Evolutionary conservation across 1,284 basidiomycete genomes (phyloP).

Genomic region (Puccinia coronata): DNA sequence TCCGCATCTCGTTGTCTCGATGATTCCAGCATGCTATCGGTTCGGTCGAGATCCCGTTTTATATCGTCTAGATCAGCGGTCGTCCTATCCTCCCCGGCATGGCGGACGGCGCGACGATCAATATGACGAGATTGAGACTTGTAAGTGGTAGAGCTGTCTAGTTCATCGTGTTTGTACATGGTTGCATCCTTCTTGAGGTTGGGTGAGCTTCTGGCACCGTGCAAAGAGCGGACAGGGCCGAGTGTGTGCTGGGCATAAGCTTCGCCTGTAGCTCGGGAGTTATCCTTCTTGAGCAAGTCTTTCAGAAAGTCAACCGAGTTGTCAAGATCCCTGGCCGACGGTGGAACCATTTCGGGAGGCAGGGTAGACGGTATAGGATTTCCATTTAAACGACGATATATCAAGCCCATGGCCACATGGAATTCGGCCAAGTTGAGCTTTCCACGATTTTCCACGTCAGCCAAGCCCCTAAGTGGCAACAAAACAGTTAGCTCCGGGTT

Average conservation of each 20-base stretch:
- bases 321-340: conserved; percentile 86
- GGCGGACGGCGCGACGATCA: conserved; percentile 79
- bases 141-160: conserved; percentile 67
- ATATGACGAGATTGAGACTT: conserved; percentile 84
- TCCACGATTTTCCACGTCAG: conserved; percentile 85
- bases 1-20: conserved; percentile 70
- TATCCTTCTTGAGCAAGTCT: conserved; percentile 84
- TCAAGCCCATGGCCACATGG: conserved; percentile 97
- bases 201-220: conserved; percentile 59
- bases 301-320: conserved; percentile 88
- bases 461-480: conserved; percentile 69
- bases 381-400: conserved; percentile 89
- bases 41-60: conserved; percentile 79
- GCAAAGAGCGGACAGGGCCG: conserved; percentile 46
- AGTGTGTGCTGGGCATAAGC: conserved; percentile 45
- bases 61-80: conserved; percentile 77
- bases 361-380: conserved; percentile 84
- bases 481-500: conserved; percentile 15
- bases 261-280: conserved; percentile 56
- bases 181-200: conserved; percentile 79
- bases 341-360: conserved; percentile 85
- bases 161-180: conserved; percentile 82
- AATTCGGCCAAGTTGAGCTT: conserved; percentile 95
- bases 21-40: conserved; percentile 78
- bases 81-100: conserved; percentile 70